Evolutionary conservation across 345 rosid genomes (phyloP), one percentile per base, ranked within the genome.

Genomic region (Populus euphratica): DNA sequence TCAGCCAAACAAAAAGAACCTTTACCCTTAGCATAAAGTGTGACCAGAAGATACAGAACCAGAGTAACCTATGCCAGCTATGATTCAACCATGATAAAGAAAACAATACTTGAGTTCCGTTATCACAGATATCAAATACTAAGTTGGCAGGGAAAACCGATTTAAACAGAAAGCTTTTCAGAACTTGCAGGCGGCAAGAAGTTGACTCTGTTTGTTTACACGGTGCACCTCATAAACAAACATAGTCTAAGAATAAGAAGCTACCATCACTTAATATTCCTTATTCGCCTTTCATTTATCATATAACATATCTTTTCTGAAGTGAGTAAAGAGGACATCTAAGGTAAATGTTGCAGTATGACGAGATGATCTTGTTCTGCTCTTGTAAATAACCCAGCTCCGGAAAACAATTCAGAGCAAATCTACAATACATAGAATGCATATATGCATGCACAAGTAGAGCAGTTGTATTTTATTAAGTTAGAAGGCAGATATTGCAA

Each of bases 381-480:
- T 66, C 56, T 69, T 71, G 39, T 39, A 29, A 38, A 68, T 14
- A 66, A 65, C 73, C 66, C 68, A 79, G 73, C 65, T 36, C 52
- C 8, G 44, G 17, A 16, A 39, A 43, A 56, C 5, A 33, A 8
- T 74, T 67, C 12, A 67, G 17, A 67, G 78, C 12, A 7, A 33
- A 11, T 13, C n/a, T 49, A 31, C 18, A 54, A n/a, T 31, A 18
- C 5, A 25, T n/a, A 25, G 27, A 18, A 23, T 68, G 27, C 27
- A 21, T 25, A 3, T 36, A 38, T 25, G 72, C 52, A 50, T 36
- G 47, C 47, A 43, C 47, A 43, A 43, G 21, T 18, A 3, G 23
- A 38, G 63, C 52, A 39, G 21, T 41, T 33, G 23, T 17, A 21
- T 67, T 64, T 44, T n/a, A 50, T 20, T 8, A 50, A 21, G 54